Evolutionary conservation across 2,329 filamentous ascomycete species (phyloP), one percentile per base, ranked within the genome.

Genomic region (Cercospora nicotianae): DNA sequence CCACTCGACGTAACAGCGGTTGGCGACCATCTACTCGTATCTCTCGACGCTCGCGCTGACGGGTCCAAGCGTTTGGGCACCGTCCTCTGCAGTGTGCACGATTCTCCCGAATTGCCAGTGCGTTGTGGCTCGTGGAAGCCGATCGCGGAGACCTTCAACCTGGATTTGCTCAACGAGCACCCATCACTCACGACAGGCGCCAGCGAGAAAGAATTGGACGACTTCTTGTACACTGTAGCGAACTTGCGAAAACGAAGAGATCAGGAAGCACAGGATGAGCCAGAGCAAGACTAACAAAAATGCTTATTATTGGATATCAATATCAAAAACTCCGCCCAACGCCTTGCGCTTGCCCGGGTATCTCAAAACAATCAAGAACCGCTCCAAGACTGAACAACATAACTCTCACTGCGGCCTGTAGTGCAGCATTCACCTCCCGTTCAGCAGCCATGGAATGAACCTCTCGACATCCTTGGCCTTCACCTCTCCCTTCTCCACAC

Each of bases 181-280:
- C 28, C 33, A n/a, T 55, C 45, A n/a, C 36, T 69, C 39, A 65
- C 72, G n/a, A 70, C 72, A 26, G 66, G 66, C 63, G 70, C 66
- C 63, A 73, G 79, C 68, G 76, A 78, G 55, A 81, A 80, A 72
- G 74, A 76, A 65, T 65, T 84, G 39, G 80, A 81, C 69, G 79
- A 79, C 62, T 75, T 84, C 23, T 76, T 86, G 26, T 85, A 85
- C 73, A 79, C 78, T 30, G 76, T 84, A 53, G 81, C 81, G 68
- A 83, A 83, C 65, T 77, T 86, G 59, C 79, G 84, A 65, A 86
- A 86, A 75, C 79, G 83, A 63, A 79, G 78, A 42, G 63, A 67
- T 16, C 30, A 63, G 16, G 68, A 66, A 55, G 48, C 18, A 36
- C 63, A 63, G 10, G 66, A 63, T 7, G 59, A 53, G 18, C 42